phyloP scores from a whole-genome alignment of 306 rosid species.

The Vigna nakashimae region DNA sequence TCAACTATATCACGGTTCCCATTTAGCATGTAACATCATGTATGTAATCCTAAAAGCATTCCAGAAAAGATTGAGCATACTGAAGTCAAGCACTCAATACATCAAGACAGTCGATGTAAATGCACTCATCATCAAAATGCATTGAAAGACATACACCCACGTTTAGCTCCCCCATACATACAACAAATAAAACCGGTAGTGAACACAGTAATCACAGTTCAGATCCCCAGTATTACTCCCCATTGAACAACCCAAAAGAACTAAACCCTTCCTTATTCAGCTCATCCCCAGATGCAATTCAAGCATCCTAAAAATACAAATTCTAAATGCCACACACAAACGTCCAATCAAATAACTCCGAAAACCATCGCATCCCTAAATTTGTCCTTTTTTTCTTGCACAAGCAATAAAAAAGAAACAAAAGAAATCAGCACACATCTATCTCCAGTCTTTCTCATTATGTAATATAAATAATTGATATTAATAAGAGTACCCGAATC shows the following conservation, averaged over 20 bases:
- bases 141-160: neutral
- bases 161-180: neutral
- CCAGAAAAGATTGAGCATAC: neutral
- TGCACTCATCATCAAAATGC: neutral
- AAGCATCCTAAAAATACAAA: neutral
- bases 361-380: neutral
- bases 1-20: neutral
- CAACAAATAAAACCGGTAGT: neutral
- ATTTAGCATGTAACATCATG: neutral
- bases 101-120: neutral
- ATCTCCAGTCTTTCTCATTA: neutral
- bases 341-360: neutral
- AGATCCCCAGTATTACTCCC: constrained; percentile 64
- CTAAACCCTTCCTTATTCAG: constrained; percentile 41
- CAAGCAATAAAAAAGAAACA: neutral
- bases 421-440: neutral
- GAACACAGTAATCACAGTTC: constrained; percentile 58
- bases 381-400: neutral
- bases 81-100: neutral
- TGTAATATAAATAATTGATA: neutral
- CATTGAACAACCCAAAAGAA: constrained; percentile 58
- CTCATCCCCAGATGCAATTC: constrained; percentile 49
- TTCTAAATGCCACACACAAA: neutral
- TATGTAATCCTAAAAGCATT: neutral
- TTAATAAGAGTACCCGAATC: neutral